These are phyloP conservation scores for Russula sp. DNA, from an alignment of 768 basidiomycete genomes.

Conservation along the genomic window DNA sequence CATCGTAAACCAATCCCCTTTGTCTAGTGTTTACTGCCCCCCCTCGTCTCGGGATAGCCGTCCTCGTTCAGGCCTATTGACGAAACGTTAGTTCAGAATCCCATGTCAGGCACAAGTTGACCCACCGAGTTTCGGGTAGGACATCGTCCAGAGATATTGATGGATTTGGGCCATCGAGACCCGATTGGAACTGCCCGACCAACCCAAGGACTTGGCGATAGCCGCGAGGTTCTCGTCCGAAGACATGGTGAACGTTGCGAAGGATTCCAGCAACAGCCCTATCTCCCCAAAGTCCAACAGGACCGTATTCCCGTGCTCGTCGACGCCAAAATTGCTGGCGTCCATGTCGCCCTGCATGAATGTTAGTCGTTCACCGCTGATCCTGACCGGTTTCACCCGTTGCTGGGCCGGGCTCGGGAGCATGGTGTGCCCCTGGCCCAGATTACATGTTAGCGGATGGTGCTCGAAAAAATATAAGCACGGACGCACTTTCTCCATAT, in stretches of 20 bases:
- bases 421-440: neutral
- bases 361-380: slow-evolving; percentile 23
- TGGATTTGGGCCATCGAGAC: neutral
- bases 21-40: too few relatives aligned
- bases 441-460: neutral
- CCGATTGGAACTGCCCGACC: neutral
- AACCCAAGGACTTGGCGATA: neutral
- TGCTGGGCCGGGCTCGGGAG: too few relatives aligned
- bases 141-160: neutral
- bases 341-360: slow-evolving; percentile 30
- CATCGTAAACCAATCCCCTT: too few relatives aligned
- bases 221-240: neutral
- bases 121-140: neutral
- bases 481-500: neutral
- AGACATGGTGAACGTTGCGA: slow-evolving; percentile 13
- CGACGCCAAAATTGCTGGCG: slow-evolving; percentile 27
- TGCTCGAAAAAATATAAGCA: neutral
- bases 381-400: too few relatives aligned
- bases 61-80: neutral
- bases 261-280: slow-evolving; percentile 26
- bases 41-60: too few relatives aligned
- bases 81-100: neutral
- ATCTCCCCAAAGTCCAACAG: slow-evolving; percentile 27
- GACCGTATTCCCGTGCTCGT: slow-evolving; percentile 24
- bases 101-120: neutral